phyloP scores from a whole-genome alignment of 257 asterid species.

The Coffea eugenioides region DNA sequence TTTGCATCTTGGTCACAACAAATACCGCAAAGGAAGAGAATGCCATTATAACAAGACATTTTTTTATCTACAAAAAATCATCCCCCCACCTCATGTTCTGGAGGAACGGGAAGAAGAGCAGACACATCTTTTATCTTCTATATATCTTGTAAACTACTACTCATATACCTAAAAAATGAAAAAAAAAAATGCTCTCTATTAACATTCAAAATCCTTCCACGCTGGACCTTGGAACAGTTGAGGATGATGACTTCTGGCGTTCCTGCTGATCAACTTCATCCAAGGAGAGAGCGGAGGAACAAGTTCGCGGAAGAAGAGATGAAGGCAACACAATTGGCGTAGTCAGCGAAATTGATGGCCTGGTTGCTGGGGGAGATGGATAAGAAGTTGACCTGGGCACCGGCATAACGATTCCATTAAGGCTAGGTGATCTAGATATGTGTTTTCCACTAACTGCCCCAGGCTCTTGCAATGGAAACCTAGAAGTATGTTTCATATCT shows the following conservation, averaged over 20 bases:
- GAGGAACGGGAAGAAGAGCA: constrained; percentile 21
- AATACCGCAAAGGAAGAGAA: not conserved
- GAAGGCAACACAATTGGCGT: constrained; percentile 39
- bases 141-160: constrained; percentile 32
- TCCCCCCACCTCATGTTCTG: constrained; percentile 20
- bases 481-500: constrained; percentile 72
- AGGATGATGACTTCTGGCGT: constrained; percentile 55
- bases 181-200: constrained; percentile 43
- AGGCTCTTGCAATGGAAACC: constrained; percentile 90
- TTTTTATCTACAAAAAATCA: constrained; percentile 45
- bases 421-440: constrained; percentile 80
- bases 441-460: constrained; percentile 58
- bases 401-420: constrained; percentile 60
- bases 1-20: not conserved
- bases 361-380: constrained; percentile 48
- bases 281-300: constrained; percentile 46
- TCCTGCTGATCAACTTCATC: constrained; percentile 61
- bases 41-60: not conserved
- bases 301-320: constrained; percentile 53
- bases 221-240: constrained; percentile 56
- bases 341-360: constrained; percentile 42
- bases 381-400: constrained; percentile 48
- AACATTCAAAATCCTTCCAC: constrained; percentile 66
- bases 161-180: constrained; percentile 10
- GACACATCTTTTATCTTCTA: constrained; percentile 36